Evolutionary conservation across 768 basidiomycete species (phyloP).

Genomic region (Trametes elegans): DNA sequence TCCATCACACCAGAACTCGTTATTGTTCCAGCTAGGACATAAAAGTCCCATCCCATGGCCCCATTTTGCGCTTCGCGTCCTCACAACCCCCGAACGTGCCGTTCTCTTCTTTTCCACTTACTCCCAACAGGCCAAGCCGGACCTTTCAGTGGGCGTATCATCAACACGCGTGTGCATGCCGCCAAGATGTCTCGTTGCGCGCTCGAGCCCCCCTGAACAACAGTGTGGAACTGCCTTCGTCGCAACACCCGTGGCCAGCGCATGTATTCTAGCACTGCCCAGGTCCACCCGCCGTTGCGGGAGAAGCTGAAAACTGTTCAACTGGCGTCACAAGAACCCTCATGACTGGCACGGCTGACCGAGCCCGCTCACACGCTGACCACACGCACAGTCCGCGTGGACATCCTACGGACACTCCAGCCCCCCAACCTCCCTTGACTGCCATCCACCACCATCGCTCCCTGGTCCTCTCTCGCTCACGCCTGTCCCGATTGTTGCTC

Average conservation of each 20-base stretch:
- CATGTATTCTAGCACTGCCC: no score
- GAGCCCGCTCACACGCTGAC: neutral
- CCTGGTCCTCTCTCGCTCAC: neutral
- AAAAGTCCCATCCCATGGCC: neutral
- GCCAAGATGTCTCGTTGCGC: no score
- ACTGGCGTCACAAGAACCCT: neutral
- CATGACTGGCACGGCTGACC: neutral
- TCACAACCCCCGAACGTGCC: neutral
- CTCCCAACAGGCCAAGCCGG: no score
- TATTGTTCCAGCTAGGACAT: neutral
- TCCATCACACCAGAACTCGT: neutral
- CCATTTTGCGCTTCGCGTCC: neutral
- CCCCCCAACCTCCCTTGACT: neutral
- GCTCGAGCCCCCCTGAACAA: no score
- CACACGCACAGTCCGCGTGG: constrained; percentile 1
- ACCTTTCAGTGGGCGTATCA: no score
- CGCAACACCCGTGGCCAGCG: no score
- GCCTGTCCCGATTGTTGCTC: no score
- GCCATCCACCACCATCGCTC: constrained; percentile 4
- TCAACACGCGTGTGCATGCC: no score
- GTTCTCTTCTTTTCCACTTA: no score
- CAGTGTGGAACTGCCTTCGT: no score
- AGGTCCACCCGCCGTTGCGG: no score
- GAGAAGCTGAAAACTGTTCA: no score
- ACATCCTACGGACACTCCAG: neutral